Conservation (phyloP, 177 flowering plant species). For the Telopea speciosissima region DNA sequence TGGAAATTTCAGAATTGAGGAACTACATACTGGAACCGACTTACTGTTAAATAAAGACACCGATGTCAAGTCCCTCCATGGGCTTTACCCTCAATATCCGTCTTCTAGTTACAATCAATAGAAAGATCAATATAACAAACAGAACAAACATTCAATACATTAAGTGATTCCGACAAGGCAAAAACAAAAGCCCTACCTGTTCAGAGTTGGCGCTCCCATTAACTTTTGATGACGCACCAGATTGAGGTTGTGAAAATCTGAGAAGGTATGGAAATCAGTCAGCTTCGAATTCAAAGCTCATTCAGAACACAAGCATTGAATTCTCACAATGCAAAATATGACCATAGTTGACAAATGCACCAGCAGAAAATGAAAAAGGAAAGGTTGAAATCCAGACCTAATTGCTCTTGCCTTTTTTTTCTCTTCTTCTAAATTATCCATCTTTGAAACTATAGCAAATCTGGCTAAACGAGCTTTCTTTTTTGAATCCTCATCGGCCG, state of each 20-base stretch:
- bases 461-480: constrained; percentile 86
- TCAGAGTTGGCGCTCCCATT: constrained; percentile 43
- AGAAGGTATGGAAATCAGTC: background rate
- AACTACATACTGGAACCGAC: constrained; percentile 7
- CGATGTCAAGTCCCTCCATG: constrained; percentile 41
- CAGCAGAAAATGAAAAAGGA: background rate
- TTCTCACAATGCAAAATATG: background rate
- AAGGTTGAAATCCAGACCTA: constrained; percentile 37
- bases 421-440: constrained; percentile 58
- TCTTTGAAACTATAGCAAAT: constrained; percentile 44
- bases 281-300: background rate
- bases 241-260: constrained; percentile 56
- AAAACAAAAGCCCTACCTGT: constrained; percentile 22
- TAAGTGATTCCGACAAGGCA: background rate
- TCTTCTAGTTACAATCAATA: constrained; percentile 29
- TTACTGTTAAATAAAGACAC: constrained; percentile 15
- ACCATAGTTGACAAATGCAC: background rate
- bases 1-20: constrained; percentile 1
- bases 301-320: background rate
- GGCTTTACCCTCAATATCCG: constrained; percentile 39
- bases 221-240: constrained; percentile 28
- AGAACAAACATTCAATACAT: background rate
- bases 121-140: constrained; percentile 8
- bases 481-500: constrained; percentile 61
- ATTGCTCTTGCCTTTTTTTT: constrained; percentile 79